Conservation (phyloP, 169 alveolate species). For the Cryptosporidium viatorum region DNA sequence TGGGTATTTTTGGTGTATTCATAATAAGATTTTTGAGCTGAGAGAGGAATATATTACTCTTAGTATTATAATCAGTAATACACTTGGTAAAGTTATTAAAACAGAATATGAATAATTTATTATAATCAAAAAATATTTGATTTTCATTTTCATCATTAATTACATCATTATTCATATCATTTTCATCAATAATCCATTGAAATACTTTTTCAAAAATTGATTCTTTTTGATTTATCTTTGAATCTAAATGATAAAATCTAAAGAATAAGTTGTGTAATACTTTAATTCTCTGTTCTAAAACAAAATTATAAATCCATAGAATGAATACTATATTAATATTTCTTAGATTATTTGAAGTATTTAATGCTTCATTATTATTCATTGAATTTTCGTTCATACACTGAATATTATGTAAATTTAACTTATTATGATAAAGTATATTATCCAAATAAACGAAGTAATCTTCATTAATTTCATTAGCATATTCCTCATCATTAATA, state of each 20-base stretch:
- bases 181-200: slow-evolving; percentile 7
- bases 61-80: slow-evolving; percentile 15
- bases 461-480: slow-evolving; percentile 33
- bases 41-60: slow-evolving; percentile 24
- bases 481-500: slow-evolving; percentile 18
- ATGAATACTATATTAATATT: slow-evolving; percentile 14
- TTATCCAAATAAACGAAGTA: slow-evolving; percentile 30
- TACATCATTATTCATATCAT: slow-evolving; percentile 4
- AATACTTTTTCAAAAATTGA: neutral
- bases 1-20: slow-evolving; percentile 32
- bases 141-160: neutral
- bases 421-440: neutral
- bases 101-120: slow-evolving; percentile 33
- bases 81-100: slow-evolving; percentile 19
- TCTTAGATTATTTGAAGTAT: slow-evolving; percentile 7
- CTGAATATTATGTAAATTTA: slow-evolving; percentile 7
- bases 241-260: slow-evolving; percentile 31
- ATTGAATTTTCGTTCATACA: slow-evolving; percentile 1
- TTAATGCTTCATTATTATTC: neutral
- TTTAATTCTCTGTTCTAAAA: slow-evolving; percentile 40
- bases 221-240: neutral
- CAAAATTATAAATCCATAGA: slow-evolving; percentile 46
- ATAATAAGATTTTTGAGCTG: slow-evolving; percentile 36
- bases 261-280: slow-evolving; percentile 38
- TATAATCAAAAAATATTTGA: slow-evolving; percentile 14